A percentile compares a stretch with the other conserved stretches of the same genome.
phyloP scores from a whole-genome alignment of 768 basidiomycete species.

The Boletus pseudopeckii region DNA sequence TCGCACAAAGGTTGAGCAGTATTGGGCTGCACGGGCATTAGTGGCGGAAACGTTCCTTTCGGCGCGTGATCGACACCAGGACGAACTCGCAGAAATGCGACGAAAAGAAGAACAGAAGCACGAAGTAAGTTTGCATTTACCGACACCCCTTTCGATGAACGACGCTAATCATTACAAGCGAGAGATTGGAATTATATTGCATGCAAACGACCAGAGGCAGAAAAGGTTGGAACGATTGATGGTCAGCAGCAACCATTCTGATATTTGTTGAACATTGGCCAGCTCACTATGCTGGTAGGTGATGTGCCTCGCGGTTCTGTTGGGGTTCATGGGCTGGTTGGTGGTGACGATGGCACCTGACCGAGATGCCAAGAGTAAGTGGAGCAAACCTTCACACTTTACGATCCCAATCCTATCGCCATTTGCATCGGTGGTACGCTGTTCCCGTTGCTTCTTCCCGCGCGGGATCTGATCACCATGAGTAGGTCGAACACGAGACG shows the following conservation, averaged over 20 bases:
- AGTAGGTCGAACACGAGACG: constrained; percentile 71
- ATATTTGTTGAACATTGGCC: background rate
- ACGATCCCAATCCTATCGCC: constrained; percentile 78
- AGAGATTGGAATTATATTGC: constrained; percentile 38
- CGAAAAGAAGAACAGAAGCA: constrained; percentile 44
- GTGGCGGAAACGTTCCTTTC: constrained; percentile 61
- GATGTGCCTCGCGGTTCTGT: constrained; percentile 22
- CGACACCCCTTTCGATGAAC: background rate
- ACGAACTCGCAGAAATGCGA: constrained; percentile 44
- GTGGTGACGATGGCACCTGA: constrained; percentile 16
- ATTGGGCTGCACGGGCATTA: constrained; percentile 67
- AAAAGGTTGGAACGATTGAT: constrained; percentile 48
- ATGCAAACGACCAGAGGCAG: constrained; percentile 47
- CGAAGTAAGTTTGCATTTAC: constrained; percentile 34
- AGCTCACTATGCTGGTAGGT: constrained; percentile 17
- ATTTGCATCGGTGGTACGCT: constrained; percentile 66
- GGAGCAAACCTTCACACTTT: constrained; percentile 50
- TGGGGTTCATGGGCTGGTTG: constrained; percentile 22
- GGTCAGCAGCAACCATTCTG: constrained; percentile 36
- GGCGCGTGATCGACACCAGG: constrained; percentile 45
- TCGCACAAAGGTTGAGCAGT: constrained; percentile 43
- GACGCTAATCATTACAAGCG: constrained; percentile 33
- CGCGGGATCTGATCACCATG: constrained; percentile 1
- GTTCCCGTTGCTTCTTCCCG: background rate
- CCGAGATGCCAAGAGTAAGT: constrained; percentile 7